Evolutionary conservation across 345 rosid species (phyloP).

Genomic region (Melaleuca alternifolia): DNA sequence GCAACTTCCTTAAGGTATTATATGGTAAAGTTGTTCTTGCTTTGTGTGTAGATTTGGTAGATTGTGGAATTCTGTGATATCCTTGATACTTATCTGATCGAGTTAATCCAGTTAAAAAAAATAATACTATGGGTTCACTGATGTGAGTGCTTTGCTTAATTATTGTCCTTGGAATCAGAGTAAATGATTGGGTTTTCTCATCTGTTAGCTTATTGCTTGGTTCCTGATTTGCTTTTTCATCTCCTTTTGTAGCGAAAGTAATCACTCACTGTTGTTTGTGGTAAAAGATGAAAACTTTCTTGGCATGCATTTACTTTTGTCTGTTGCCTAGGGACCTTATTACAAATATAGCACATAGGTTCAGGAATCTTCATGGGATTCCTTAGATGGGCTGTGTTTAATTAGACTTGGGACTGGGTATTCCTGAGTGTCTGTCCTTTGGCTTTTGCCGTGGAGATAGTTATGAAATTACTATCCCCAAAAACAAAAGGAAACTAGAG

Average conservation of each 20-base stretch:
- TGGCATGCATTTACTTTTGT: not conserved
- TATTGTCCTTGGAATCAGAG: not conserved
- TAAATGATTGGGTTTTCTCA: not conserved
- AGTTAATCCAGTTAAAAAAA: not conserved
- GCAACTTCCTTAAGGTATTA: not conserved
- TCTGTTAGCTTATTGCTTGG: not conserved
- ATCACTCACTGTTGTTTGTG: not conserved
- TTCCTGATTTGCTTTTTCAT: not conserved
- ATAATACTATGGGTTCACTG: not conserved
- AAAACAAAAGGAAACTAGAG: not conserved
- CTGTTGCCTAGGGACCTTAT: not conserved
- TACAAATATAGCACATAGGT: not conserved
- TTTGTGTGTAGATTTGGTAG: not conserved
- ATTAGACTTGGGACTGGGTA: not conserved
- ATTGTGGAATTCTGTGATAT: not conserved
- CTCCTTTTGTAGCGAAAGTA: not conserved
- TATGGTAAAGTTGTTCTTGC: not conserved
- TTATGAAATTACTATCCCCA: not conserved
- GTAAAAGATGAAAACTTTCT: not conserved
- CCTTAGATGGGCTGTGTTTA: not conserved
- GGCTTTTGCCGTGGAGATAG: not conserved
- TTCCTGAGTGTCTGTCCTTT: not conserved
- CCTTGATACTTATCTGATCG: not conserved
- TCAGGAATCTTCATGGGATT: not conserved
- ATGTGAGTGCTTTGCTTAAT: not conserved